Evolutionary conservation across 768 basidiomycete species (phyloP), one percentile per base, ranked within the genome.

Genomic region (Kwoniella mangroviensis): DNA sequence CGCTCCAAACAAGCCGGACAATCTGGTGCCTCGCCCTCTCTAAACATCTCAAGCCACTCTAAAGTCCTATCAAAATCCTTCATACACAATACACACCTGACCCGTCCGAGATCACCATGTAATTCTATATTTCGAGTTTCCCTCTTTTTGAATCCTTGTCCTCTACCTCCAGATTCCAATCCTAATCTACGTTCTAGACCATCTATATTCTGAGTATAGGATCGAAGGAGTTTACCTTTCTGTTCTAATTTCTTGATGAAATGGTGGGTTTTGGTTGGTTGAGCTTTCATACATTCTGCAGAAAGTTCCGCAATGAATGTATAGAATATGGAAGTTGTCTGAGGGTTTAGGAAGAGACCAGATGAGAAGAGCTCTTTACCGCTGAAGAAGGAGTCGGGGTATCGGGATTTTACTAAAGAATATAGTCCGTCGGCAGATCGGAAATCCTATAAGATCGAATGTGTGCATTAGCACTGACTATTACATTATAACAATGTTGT

Each of bases 201-300:
- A 83, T 99, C 97, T 55, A 99, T 95, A 81, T 99, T 99, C 84
- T 99, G 97, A 0, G 97, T 98, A 82, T 98, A 99, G 13, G 90
- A 92, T 68, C 97, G 88, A 26, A 96, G 81, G 11, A 99, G 84
- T 83, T 91, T 94, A 60, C 90, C 90, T 83, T 92, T 94, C 17
- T 87, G 82, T 73, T 97, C 92, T 1, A 98, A 87, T 3, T 88
- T 89, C 76, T 90, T 89, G 68, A 99, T 89, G 82, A 99, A 97
- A 63, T 86, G 87, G 81, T 99, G 97, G 1, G 97, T 97, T 1
- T 89, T 87, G 0, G 93, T 89, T 1, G 94, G 94, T 34, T 87
- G 81, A n/a, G 92, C 92, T 54, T 72, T 68, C 22, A 52, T 41
- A 60, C 85, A 84, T 79, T 93, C 91, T 74, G 94, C 89, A 41